Evolutionary conservation across 129 eudicot genomes (phyloP).

Genomic region (Daucus carota): DNA sequence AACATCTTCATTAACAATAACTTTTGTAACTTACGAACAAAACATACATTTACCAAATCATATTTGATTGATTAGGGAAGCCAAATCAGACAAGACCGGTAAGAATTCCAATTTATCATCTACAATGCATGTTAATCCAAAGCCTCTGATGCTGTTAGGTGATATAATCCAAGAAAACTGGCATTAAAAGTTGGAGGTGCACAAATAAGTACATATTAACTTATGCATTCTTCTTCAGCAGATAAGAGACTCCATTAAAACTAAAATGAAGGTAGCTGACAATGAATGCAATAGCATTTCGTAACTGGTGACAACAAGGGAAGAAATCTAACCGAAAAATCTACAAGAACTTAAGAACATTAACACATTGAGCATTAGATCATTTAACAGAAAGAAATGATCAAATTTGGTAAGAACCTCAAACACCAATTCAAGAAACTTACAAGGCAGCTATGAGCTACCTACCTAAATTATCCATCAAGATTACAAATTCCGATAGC

Average conservation of each 20-base stretch:
- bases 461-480: background rate
- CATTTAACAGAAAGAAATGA: background rate
- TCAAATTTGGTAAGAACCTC: background rate
- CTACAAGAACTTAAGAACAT: no score
- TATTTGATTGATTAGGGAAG: background rate
- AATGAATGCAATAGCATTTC: background rate
- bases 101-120: conserved; percentile 1
- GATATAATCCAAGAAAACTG: background rate
- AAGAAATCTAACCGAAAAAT: background rate
- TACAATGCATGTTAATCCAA: background rate
- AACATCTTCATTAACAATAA: background rate
- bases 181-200: background rate
- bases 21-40: background rate
- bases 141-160: background rate
- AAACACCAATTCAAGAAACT: background rate
- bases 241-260: background rate
- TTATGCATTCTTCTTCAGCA: background rate
- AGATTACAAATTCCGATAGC: background rate
- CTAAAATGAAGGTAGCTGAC: background rate
- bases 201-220: background rate
- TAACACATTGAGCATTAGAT: background rate
- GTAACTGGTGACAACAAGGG: background rate
- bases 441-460: background rate
- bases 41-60: background rate
- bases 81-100: background rate